These are phyloP conservation scores for Monosporascus sp. DNA, from an alignment of 2,329 filamentous ascomycete species.

Conservation along the genomic window DNA sequence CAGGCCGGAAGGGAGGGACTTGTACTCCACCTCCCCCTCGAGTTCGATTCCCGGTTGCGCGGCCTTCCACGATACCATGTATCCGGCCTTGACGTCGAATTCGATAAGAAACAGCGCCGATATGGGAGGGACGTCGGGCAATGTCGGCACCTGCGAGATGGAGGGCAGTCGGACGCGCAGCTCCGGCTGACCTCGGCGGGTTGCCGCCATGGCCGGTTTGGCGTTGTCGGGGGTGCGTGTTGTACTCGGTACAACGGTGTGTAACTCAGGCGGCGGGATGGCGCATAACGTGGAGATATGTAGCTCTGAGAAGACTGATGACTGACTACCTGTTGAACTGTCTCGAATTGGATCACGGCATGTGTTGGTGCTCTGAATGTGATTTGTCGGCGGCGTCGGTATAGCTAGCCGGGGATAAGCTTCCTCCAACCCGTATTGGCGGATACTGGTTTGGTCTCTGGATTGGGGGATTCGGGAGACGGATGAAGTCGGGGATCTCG, in stretches of 20 bases:
- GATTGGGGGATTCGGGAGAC: not conserved
- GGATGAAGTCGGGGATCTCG: not conserved
- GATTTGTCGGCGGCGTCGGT: not conserved
- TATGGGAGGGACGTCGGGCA: constrained; percentile 52
- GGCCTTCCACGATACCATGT: constrained; percentile 84
- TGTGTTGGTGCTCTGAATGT: not conserved
- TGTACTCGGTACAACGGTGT: constrained; percentile 1
- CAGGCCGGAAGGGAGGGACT: constrained; percentile 86
- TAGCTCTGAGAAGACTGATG: too few species aligned
- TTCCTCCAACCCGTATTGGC: not conserved
- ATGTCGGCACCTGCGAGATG: constrained; percentile 23
- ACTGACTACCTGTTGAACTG: not conserved
- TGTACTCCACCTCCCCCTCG: constrained; percentile 89
- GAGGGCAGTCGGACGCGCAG: constrained; percentile 27
- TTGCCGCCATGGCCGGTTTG: constrained; percentile 23
- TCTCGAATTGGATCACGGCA: not conserved
- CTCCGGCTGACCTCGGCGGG: constrained; percentile 27
- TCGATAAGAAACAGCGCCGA: constrained; percentile 82
- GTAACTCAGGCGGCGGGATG: not conserved
- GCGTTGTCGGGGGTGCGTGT: not conserved
- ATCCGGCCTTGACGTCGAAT: constrained; percentile 90
- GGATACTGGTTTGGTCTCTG: too few species aligned
- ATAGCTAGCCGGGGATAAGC: not conserved
- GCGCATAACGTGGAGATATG: not conserved
- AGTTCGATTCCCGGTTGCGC: constrained; percentile 64